Percentiles rank a stretch among this genome's conserved stretches.
Evolutionary conservation across 23 red algal genomes (phyloP).

Genomic region (Chondrus crispus): DNA sequence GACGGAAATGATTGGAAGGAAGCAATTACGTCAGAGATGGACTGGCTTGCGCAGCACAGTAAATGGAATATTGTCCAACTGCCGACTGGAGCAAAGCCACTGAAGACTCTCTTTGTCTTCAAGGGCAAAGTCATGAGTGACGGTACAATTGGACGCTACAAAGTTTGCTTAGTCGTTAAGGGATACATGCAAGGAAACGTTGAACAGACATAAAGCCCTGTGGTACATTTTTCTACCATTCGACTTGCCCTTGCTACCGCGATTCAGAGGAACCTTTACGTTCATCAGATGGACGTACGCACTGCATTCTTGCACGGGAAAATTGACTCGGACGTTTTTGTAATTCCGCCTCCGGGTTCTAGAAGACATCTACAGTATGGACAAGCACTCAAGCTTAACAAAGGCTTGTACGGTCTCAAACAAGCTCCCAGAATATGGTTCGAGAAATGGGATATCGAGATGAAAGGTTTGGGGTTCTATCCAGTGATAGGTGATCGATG

Average conservation of each 20-base stretch:
- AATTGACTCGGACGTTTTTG: neutral
- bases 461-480: neutral
- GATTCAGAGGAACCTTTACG: neutral
- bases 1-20: no score
- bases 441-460: neutral
- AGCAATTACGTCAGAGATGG: no score
- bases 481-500: neutral
- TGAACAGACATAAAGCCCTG: neutral
- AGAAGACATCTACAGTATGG: neutral
- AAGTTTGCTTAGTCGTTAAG: neutral
- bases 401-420: neutral
- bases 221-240: neutral
- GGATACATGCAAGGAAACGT: neutral
- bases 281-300: slow-evolving; percentile 6
- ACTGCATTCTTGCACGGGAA: slow-evolving; percentile 11
- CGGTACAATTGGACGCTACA: neutral
- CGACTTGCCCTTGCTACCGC: neutral
- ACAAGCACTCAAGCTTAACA: neutral
- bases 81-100: neutral
- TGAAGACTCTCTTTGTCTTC: neutral
- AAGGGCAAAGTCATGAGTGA: neutral
- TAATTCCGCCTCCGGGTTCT: neutral
- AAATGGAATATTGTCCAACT: neutral
- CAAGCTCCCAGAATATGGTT: neutral
- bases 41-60: neutral